Evolutionary conservation across 2,329 filamentous ascomycete species (phyloP), one percentile per base, ranked within the genome.

Genomic region (Blumeria hordei): DNA sequence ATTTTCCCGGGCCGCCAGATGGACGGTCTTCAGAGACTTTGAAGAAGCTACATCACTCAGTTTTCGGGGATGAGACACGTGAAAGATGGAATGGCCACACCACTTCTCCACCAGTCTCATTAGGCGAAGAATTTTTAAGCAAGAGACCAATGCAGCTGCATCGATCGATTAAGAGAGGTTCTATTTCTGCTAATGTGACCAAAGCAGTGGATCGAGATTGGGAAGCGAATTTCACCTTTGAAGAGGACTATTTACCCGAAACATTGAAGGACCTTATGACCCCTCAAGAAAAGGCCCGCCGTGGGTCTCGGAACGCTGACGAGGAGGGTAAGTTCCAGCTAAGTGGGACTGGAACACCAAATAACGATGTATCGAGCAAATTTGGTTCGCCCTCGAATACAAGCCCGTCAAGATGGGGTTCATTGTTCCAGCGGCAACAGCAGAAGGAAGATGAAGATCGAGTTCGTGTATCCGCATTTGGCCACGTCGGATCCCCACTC

Each of bases 171-270:
- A 71, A 88, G 77, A 68, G 87, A 71, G 72, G 80, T 67, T 62
- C 77, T 72, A 67, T 85, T 69, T 72, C 81, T 75, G 66, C 84
- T 74, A 75, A 83, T 75, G 63, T 80, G 72, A 78, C 78, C 59
- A 80, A 71, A 70, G 69, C 61, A 32, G 60, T 77, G 32, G 77
- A 81, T 59, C 72, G 72, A 55, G 78, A 81, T 61, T 81, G 78
- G 78, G 76, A 80, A 52, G 67, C 72, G 55, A 74, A 76, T 55
- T 92, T 93, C 63, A 77, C 82, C 34, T 90, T 92, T 62, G 86
- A 94, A 66, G 88, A 94, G 63, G 88, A 94, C 63, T 85, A 92
- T 62, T 73, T 96, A 9, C 92, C 90, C 0, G 83, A 77, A 58
- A 75, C 78, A 56, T 69, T 82, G 37, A 77, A 80, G 61, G 79